Evolutionary conservation across 2,329 filamentous ascomycete species (phyloP).

Genomic region (Chrysoporthe deuterocubensis): DNA sequence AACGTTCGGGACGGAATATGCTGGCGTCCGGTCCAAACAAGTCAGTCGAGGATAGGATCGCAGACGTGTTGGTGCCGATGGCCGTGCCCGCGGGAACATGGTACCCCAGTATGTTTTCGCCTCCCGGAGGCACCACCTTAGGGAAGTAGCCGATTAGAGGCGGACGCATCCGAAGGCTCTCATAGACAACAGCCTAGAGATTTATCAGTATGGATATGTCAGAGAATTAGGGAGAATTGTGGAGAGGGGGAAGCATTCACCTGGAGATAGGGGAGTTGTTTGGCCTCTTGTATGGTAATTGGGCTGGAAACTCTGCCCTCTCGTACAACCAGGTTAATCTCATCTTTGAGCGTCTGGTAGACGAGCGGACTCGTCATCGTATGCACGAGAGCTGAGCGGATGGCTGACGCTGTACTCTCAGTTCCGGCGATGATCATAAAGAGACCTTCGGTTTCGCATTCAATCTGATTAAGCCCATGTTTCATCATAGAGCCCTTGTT

Average conservation of each 20-base stretch:
- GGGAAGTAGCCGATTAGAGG: slow-evolving; percentile 32
- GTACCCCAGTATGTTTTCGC: slow-evolving; percentile 4
- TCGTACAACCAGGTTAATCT: slow-evolving; percentile 24
- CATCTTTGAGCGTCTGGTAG: slow-evolving; percentile 26
- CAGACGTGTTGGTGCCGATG: slow-evolving; percentile 16
- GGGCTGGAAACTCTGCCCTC: slow-evolving; percentile 4
- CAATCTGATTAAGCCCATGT: slow-evolving; percentile 43
- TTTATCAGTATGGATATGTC: not conserved
- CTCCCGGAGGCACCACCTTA: slow-evolving; percentile 28
- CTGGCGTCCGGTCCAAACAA: slow-evolving; percentile 56
- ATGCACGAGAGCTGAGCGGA: slow-evolving; percentile 44
- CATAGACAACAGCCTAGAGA: slow-evolving; percentile 38
- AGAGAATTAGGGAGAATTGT: not conserved
- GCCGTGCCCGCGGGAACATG: slow-evolving; percentile 19
- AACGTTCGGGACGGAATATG: slow-evolving; percentile 63
- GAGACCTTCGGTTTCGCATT: slow-evolving; percentile 45
- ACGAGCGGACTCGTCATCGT: slow-evolving; percentile 26
- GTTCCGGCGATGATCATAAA: slow-evolving; percentile 47
- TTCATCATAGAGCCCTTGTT: slow-evolving; percentile 49
- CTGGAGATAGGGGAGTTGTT: not conserved
- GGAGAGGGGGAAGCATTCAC: not conserved
- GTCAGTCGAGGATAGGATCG: slow-evolving; percentile 17
- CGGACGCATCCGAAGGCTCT: slow-evolving; percentile 43
- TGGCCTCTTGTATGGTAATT: not conserved
- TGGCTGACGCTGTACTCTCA: slow-evolving; percentile 54